phyloP scores from a whole-genome alignment of 352 stramenopile genomes.

The Sclerospora graminicola region DNA sequence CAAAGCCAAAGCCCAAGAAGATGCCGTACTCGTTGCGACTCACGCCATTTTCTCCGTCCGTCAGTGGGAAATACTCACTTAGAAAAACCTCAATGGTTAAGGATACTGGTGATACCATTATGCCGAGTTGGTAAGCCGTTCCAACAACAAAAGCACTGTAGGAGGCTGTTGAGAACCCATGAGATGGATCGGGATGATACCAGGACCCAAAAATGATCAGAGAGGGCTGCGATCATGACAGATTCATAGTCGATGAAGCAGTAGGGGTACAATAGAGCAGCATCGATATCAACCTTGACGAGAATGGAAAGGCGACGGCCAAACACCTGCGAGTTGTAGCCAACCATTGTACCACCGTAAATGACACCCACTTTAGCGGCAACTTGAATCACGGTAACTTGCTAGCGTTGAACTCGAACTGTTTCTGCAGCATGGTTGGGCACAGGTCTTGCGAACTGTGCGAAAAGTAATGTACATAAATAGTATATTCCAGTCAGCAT shows the following conservation, averaged over 20 bases:
- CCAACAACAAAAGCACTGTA: no score
- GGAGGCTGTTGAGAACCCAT: constrained; percentile 39
- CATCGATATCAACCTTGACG: constrained; percentile 19
- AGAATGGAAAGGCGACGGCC: constrained; percentile 36
- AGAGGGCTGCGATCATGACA: constrained; percentile 33
- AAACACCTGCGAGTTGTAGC: no score
- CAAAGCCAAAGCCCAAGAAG: constrained; percentile 39
- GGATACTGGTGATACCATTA: constrained; percentile 36
- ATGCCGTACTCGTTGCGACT: no score
- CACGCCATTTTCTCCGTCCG: constrained; percentile 14
- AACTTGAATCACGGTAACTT: no score
- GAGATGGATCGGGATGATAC: constrained; percentile 25
- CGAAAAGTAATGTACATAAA: constrained; percentile 8
- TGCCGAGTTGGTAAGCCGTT: constrained; percentile 44
- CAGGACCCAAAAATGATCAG: no score
- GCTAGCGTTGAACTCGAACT: no score
- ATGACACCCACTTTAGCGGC: no score
- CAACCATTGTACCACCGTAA: no score
- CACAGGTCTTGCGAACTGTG: no score
- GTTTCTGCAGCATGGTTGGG: no score
- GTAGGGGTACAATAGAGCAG: constrained; percentile 16
- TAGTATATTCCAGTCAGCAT: neutral
- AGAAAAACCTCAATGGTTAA: constrained; percentile 39
- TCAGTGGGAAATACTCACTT: constrained; percentile 32
- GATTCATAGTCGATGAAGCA: no score